Base-by-base conservation (phyloP, 2,329 filamentous ascomycete genomes). In the Colletotrichum karsti region DNA sequence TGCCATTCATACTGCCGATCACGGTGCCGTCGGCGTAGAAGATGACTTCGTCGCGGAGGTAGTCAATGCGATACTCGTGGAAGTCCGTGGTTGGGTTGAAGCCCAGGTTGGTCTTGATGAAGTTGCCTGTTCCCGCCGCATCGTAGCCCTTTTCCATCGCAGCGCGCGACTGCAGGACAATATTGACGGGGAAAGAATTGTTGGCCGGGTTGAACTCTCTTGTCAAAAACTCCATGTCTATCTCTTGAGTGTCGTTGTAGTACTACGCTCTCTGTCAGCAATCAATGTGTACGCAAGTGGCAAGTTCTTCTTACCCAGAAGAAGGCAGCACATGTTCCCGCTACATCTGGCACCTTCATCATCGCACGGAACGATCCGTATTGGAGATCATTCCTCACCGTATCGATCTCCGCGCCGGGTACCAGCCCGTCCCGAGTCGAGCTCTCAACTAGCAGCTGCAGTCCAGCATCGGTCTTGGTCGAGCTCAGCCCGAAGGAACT, bases 51-150 rank as follows among this genome's bases (percentile, higher is more conserved):
- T 82, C 83, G 0, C 87, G 84, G 15, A 90, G 77, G 80, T 92
- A 94, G 78, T 95, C 93, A 77, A 95, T 91, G 39, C 93, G 91
- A 75, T 94, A 94, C 79, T 95, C 92, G 78, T 95, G 92, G 74
- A 92, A 93, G 42, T 76, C 86, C 1, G 78, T 75, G 1, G 89
- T 88, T 0, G 92, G 91, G 70, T 91, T 82, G 78, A 94, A 95
- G 0, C 87, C 83, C 1, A 95, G 83, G 54, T 87, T 81, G 30
- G 87, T 80, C 41, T 86, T 80, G 61, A 85, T 76, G 77, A 89
- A 93, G 58, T 84, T 87, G 3, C 83, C 81, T 2, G 91, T 92
- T 56, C 81, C 79, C 44, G 83, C 82, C 1, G 91, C 91, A 72
- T 93, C 86, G 77, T 86, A 92, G 26, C 90, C 91, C 5, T 84